Evolutionary conservation across 2,329 filamentous ascomycete genomes (phyloP), one percentile per base, ranked within the genome.

Genomic region (Cordyceps militaris): DNA sequence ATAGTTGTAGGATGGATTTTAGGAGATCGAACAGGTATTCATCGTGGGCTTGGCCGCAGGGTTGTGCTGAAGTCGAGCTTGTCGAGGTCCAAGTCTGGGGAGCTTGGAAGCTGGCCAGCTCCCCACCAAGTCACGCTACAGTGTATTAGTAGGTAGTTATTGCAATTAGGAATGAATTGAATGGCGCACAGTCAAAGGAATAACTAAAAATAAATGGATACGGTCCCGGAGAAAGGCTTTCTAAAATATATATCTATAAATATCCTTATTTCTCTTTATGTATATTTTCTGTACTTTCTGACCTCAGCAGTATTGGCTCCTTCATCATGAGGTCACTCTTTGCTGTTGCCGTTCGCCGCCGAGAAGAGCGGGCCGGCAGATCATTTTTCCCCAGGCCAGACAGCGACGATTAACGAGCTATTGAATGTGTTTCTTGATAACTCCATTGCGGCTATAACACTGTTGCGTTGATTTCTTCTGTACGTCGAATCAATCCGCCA

Each of bases 301-400:
- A n/a, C n/a, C n/a, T n/a, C n/a, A n/a, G n/a, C 38, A 42, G 16
- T 19, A 42, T 42, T 42, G 5, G n/a, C n/a, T 19, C 3, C 14
- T 46, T 19, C 28, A 44, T 57, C 23, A 50, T 57, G 55, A 57
- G 38, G 55, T 57, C 55, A 57, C 50, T 34, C 43, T 9, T 7
- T 36, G n/a, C 32, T 47, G 8, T 13, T 49, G 7, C 24, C 4
- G 24, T 36, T 46, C 38, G 16, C n/a, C 40, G 19, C 11, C 16
- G 14, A 26, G 26, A 21, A 32, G 28, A 53, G 49, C 49, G 49
- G 48, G 56, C 13, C 56, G 56, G 56, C 56, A 42, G 32, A 58
- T 58, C 40, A 24, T 52, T 58, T 58, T 58, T 58, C 56, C 56
- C 43, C 56, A 48, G 16, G 24, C 6, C 14, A 13, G 14, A 28